Base-by-base conservation (phyloP, 2,329 filamentous ascomycete species). In the Xylariales sp. region DNA sequence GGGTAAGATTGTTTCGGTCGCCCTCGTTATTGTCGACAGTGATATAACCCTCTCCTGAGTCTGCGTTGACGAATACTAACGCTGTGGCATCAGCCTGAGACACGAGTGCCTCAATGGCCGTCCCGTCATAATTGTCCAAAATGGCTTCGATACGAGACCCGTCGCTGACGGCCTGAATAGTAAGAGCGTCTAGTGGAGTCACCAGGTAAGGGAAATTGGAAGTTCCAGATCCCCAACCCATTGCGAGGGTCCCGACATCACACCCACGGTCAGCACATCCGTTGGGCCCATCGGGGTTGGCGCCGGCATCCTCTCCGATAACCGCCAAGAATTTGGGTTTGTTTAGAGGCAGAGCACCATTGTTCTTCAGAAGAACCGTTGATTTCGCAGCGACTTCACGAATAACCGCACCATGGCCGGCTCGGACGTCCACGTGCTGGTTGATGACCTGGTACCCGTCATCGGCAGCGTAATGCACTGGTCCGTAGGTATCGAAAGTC, bases 301-400 rank as follows among this genome's bases (percentile, higher is more conserved):
- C 71, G 5, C 85, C 85, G 13, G 88, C 85, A 58, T 96, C 91
- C 33, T 87, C 81, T 14, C 91, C 91, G 50, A 95, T 78, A 36
- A 88, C 77, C 10, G 77, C 85, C 14, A 89, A 65, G 50, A 84
- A 83, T 52, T 75, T 80, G 48, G 90, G 85, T 55, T 80, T 78
- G 40, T 76, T 80, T n/a, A 25, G 23, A n/a, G 23, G 23, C 23
- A 25, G 23, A 25, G 23, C 8, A 95, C 69, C 1, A 88, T 89
- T 24, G 95, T 25, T 25, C n/a, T 25, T 25, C 23, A 25, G 23
- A n/a, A 25, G 23, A 8, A 25, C 23, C 8, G n/a, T 87, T 15
- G 85, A 88, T 60, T 84, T 82, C 39, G 84, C 81, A 13, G 77
- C 88, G 33, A 85, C 74, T 46, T 85, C 74, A 24, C 88, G 81